Conservation (phyloP, 441 rosid species). For the Isatis lusitanica region DNA sequence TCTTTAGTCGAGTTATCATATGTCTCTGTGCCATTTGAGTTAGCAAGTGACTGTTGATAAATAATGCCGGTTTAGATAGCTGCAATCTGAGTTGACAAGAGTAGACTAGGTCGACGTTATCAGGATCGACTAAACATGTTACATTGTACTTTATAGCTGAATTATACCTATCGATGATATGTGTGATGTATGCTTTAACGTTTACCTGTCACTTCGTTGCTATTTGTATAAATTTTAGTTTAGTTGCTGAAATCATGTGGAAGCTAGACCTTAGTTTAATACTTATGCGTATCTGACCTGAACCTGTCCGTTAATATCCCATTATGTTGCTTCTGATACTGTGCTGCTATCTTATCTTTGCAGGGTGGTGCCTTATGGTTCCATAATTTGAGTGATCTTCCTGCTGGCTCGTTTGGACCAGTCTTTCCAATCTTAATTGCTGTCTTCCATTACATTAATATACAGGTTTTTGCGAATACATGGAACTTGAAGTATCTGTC, state of each 20-base stretch:
- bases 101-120: background rate
- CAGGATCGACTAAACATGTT: background rate
- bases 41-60: background rate
- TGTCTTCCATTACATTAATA: slow-evolving; percentile 68
- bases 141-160: background rate
- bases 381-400: slow-evolving; percentile 71
- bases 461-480: slow-evolving; percentile 56
- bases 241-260: background rate
- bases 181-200: slow-evolving; percentile 1
- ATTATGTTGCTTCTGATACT: slow-evolving; percentile 6
- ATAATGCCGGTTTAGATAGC: background rate
- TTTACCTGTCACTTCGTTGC: background rate
- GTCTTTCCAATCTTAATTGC: slow-evolving; percentile 77
- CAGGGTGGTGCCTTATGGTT: slow-evolving; percentile 98
- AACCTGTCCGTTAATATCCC: background rate
- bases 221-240: background rate
- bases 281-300: background rate
- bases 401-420: slow-evolving; percentile 62
- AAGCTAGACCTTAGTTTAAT: background rate
- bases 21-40: background rate
- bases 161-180: background rate
- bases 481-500: background rate
- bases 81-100: background rate
- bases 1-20: background rate
- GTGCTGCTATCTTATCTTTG: slow-evolving; percentile 33